phyloP scores from a whole-genome alignment of 2,329 filamentous ascomycete species.

The Didymella exigua region DNA sequence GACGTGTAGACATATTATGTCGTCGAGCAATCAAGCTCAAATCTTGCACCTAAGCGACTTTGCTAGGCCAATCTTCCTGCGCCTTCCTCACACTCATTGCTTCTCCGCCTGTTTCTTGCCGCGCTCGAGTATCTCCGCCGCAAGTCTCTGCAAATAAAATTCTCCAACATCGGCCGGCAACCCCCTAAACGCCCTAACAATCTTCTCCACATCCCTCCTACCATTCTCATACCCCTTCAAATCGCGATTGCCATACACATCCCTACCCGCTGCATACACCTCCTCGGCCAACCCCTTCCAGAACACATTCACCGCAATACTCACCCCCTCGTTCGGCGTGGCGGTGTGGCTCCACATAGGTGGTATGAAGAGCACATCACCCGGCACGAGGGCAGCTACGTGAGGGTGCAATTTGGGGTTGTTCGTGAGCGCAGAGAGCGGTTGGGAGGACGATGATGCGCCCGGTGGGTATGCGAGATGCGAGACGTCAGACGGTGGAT shows the following conservation, averaged over 20 bases:
- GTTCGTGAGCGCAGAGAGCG: conserved; percentile 50
- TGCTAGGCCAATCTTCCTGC: background rate
- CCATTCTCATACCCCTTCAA: conserved; percentile 84
- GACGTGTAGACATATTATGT: too few species aligned
- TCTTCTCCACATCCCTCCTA: conserved; percentile 71
- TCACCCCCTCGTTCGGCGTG: conserved; percentile 60
- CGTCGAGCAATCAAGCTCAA: too few species aligned
- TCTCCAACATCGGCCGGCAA: conserved; percentile 69
- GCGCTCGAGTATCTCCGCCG: conserved; percentile 64
- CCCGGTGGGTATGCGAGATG: conserved; percentile 74
- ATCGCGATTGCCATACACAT: conserved; percentile 89
- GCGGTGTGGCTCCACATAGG: conserved; percentile 82
- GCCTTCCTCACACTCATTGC: background rate
- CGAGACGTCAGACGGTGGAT: conserved; percentile 76
- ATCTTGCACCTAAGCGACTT: too few species aligned
- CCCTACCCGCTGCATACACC: conserved; percentile 74
- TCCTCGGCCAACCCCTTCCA: conserved; percentile 69
- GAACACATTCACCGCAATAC: conserved; percentile 88
- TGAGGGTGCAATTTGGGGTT: conserved; percentile 55
- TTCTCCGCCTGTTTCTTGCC: conserved; percentile 7
- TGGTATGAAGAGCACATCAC: conserved; percentile 81
- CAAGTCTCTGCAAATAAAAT: conserved; percentile 78
- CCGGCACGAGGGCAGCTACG: conserved; percentile 68
- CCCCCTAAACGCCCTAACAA: conserved; percentile 67
- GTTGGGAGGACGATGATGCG: conserved; percentile 75